Percentiles rank a stretch among this genome's conserved stretches.
phyloP scores from a whole-genome alignment of 495 filamentous ascomycete species.

The Friedmanniomyces endolithicus region DNA sequence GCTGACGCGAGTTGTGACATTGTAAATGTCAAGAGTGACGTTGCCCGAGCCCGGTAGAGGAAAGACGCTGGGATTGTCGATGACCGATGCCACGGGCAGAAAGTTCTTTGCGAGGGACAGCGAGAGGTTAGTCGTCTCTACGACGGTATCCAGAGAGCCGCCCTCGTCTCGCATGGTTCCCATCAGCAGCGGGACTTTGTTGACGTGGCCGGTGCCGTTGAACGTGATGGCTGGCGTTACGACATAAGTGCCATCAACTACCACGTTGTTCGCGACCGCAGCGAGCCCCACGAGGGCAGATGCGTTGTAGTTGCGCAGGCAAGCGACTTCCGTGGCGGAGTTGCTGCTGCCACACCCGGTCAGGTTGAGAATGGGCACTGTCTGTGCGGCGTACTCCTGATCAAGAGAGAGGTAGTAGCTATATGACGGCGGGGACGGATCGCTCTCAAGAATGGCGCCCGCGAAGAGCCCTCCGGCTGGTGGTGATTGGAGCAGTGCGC shows the following conservation, averaged over 20 bases:
- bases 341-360: constrained; percentile 12
- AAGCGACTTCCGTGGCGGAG: constrained; percentile 5
- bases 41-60: not conserved
- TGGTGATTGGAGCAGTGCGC: constrained; percentile 10
- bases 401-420: not conserved
- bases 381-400: constrained; percentile 3
- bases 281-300: constrained; percentile 3
- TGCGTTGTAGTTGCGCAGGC: constrained; percentile 14
- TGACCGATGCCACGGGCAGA: not conserved
- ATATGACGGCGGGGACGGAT: not conserved
- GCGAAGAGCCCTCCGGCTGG: constrained; percentile 2
- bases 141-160: not conserved
- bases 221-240: constrained; percentile 5
- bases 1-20: constrained; percentile 9
- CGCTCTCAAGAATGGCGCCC: constrained; percentile 18
- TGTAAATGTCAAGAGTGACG: constrained; percentile 6
- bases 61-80: not conserved
- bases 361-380: constrained; percentile 12
- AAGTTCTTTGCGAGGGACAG: not conserved
- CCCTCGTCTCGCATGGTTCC: constrained; percentile 20
- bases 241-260: constrained; percentile 15
- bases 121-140: not conserved
- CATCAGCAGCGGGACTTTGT: constrained; percentile 16
- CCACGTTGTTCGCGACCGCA: constrained; percentile 4
- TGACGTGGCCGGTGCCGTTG: constrained; percentile 6